These are phyloP conservation scores for Ceratocystis diversiconidia DNA, from an alignment of 2,329 filamentous ascomycete species.

Conservation along the genomic window DNA sequence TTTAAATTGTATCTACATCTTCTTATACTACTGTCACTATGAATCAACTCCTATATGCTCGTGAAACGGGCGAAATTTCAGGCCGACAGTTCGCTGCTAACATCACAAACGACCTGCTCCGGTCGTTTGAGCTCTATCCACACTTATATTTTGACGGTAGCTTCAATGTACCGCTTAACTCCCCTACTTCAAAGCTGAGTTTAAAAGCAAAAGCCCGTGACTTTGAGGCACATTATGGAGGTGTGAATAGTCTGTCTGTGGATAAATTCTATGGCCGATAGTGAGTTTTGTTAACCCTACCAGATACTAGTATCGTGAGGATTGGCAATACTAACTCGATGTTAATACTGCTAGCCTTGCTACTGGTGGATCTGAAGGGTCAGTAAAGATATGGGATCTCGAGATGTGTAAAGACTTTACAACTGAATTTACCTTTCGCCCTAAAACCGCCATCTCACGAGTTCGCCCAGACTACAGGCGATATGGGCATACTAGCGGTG, in stretches of 20 bases:
- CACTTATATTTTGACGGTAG: conserved; percentile 55
- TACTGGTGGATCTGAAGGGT: conserved; percentile 74
- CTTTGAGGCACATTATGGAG: conserved; percentile 53
- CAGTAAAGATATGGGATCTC: conserved; percentile 77
- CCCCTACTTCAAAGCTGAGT: background rate
- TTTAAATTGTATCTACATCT: background rate
- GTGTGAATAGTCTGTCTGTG: conserved; percentile 64
- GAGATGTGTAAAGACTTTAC: conserved; percentile 41
- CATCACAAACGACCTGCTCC: conserved; percentile 51
- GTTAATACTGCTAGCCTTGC: conserved; percentile 43
- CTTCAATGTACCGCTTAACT: background rate
- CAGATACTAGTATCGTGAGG: background rate
- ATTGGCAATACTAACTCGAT: background rate
- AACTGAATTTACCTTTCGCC: conserved; percentile 36
- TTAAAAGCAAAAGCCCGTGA: background rate
- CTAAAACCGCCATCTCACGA: conserved; percentile 37
- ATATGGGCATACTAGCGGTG: conserved; percentile 48
- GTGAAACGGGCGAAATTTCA: conserved; percentile 54
- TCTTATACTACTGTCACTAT: conserved; percentile 26
- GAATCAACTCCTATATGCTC: conserved; percentile 65
- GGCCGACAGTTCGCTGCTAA: conserved; percentile 50
- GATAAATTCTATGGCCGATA: conserved; percentile 70
- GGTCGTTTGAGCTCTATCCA: conserved; percentile 52
- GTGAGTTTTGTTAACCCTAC: conserved; percentile 29
- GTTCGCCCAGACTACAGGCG: conserved; percentile 24